Evolutionary conservation across 495 filamentous ascomycete species (phyloP), one percentile per base, ranked within the genome.

Genomic region (Neurospora sp.): DNA sequence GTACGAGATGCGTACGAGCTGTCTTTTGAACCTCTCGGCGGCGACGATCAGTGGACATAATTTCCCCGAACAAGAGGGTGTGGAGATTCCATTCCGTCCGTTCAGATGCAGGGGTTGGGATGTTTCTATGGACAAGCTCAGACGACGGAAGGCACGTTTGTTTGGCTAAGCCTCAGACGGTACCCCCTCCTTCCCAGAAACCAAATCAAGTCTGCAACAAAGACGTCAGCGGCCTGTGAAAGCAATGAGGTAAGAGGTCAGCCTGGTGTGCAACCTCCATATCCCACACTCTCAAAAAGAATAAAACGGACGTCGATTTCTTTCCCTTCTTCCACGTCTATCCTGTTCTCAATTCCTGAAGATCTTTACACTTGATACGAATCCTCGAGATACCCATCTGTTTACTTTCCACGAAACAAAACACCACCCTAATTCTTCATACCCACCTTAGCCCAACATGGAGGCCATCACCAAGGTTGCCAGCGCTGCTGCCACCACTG

Each of bases 381-480:
- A 6, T 14, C 11, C 42, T 48, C 22, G n/a, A 22, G 39, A 48
- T 44, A 59, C 27, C 40, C 40, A 20, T 59, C 42, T 66, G 35
- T 18, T 40, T 38, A 46, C 68, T 20, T 31, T 20, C 40, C 66
- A 72, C 18, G 22, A 31, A 12, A 40, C 12, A 16, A 40, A 66
- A 14, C 22, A 70, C 38, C 20, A 69, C 2, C 10, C 70, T 40
- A 39, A 31, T 38, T 41, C 66, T 59, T 48, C 35, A 5, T 39
- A 46, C 73, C 46, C 31, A 35, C 27, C 53, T 31, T 66, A 66
- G 27, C 53, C 27, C 77, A 78, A 8, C 42, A 89, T 90, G 87
- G 87, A 90, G 70, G 86, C 85, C 40, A 79, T 89, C 74, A 88
- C 76, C 79, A 86, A 83, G 71, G 73, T 86, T 48, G 81, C 84